These are phyloP conservation scores for Ganoderma boninense DNA, from an alignment of 1,284 basidiomycete species.

Conservation along the genomic window DNA sequence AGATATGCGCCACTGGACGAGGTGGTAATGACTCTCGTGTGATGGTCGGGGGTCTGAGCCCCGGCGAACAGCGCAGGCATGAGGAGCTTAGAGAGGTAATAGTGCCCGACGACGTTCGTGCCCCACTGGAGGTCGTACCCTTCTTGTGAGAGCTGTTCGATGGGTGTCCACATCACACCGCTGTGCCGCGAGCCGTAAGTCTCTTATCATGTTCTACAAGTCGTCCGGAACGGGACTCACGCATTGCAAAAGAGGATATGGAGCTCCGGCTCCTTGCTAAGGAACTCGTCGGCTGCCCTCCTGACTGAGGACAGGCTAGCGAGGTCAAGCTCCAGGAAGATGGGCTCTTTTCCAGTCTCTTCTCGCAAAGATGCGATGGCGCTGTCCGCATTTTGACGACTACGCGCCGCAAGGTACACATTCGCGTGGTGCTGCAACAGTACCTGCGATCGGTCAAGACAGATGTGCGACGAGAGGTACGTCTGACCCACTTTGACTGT, in stretches of 20 bases:
- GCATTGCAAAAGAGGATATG: slow-evolving; percentile 64
- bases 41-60: slow-evolving; percentile 41
- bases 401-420: slow-evolving; percentile 60
- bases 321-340: slow-evolving; percentile 59
- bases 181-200: slow-evolving; percentile 33
- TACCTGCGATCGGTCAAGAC: too few species aligned
- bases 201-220: too few species aligned
- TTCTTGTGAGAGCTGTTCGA: slow-evolving; percentile 49
- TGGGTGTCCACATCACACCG: slow-evolving; percentile 55
- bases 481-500: slow-evolving; percentile 39
- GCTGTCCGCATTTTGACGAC: slow-evolving; percentile 46
- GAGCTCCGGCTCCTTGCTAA: slow-evolving; percentile 53
- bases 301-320: slow-evolving; percentile 52
- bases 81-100: slow-evolving; percentile 51
- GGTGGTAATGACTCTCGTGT: slow-evolving; percentile 52
- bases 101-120: slow-evolving; percentile 54
- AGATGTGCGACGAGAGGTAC: too few species aligned
- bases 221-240: slow-evolving; percentile 39
- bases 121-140: slow-evolving; percentile 62
- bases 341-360: slow-evolving; percentile 46
- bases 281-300: slow-evolving; percentile 51
- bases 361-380: slow-evolving; percentile 54
- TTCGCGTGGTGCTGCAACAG: slow-evolving; percentile 56
- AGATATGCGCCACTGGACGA: too few species aligned
- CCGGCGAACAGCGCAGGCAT: slow-evolving; percentile 49